Percentiles rank a stretch among this genome's conserved stretches.
These are phyloP conservation scores for Penicillium crustosum DNA, from an alignment of 2,329 filamentous ascomycete species.

Conservation along the genomic window DNA sequence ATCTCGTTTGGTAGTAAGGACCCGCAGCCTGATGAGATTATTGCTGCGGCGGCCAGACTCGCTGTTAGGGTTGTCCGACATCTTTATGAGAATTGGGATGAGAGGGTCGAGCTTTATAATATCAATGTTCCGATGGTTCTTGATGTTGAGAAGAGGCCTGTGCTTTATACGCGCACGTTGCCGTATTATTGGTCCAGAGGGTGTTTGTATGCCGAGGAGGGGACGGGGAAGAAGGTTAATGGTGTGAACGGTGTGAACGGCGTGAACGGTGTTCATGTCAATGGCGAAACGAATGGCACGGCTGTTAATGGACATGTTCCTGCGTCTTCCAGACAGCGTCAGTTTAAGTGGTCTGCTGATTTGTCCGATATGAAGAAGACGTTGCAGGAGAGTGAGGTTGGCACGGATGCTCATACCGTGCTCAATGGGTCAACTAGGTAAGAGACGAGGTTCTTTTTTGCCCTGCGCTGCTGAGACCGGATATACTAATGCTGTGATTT, in stretches of 20 bases:
- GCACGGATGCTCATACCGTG: conserved; percentile 88
- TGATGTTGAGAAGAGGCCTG: conserved; percentile 65
- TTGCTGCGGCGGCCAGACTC: conserved; percentile 69
- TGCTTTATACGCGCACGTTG: conserved; percentile 74
- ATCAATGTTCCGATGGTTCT: conserved; percentile 82
- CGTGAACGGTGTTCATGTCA: conserved; percentile 10
- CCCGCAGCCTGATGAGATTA: conserved; percentile 73
- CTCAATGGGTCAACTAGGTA: conserved; percentile 80
- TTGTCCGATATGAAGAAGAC: conserved; percentile 83
- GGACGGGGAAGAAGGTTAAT: conserved; percentile 48
- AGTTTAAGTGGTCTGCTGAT: conserved; percentile 87
- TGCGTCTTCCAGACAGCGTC: conserved; percentile 64
- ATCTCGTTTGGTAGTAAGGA: conserved; percentile 80
- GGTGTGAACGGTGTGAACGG: conserved; percentile 22
- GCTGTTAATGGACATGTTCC: not conserved
- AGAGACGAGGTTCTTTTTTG: conserved; percentile 1
- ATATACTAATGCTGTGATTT: conserved; percentile 11
- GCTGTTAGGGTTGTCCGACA: conserved; percentile 73
- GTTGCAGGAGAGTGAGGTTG: conserved; percentile 70
- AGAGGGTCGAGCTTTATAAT: conserved; percentile 74
- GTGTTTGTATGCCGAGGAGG: conserved; percentile 76
- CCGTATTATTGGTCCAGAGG: conserved; percentile 82
- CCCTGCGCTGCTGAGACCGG: not conserved
- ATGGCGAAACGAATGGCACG: not conserved
- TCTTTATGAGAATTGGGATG: conserved; percentile 68